A percentile compares a stretch with the other conserved stretches of the same genome.
Conservation (phyloP, 73 alveolate species). For the Symbiodinium natans region DNA sequence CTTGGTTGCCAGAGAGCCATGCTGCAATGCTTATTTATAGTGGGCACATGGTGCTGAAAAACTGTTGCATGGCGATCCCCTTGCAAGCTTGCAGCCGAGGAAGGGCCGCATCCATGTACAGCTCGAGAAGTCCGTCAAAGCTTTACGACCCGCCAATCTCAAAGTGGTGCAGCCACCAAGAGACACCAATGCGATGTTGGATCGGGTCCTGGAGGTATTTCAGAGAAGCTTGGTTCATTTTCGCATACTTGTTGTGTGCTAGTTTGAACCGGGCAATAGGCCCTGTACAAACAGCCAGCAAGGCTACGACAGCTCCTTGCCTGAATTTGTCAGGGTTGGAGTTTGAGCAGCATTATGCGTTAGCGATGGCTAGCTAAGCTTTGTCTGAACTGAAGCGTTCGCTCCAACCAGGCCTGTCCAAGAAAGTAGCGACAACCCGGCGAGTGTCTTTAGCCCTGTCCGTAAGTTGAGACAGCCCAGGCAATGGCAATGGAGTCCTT, state of each 20-base stretch:
- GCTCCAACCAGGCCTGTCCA: background rate
- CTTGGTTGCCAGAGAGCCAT: conserved; percentile 42
- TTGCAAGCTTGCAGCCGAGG: background rate
- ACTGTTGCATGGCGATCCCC: too few species aligned
- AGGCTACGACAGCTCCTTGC: background rate
- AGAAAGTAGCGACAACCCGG: too few species aligned
- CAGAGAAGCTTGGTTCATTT: conserved; percentile 7
- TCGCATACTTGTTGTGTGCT: background rate
- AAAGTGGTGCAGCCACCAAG: conserved; percentile 38
- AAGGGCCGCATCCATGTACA: conserved; percentile 80
- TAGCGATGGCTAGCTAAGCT: too few species aligned
- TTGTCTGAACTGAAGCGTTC: too few species aligned
- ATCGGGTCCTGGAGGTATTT: conserved; percentile 70
- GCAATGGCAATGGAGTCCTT: conserved; percentile 67
- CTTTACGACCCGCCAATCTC: conserved; percentile 69
- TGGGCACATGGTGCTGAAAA: too few species aligned
- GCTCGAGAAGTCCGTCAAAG: conserved; percentile 36
- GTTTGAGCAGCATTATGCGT: too few species aligned
- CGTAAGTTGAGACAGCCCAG: background rate
- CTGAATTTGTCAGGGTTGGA: background rate
- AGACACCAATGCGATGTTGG: conserved; percentile 54
- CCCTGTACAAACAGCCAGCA: background rate
- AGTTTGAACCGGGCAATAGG: background rate
- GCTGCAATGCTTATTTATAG: background rate
- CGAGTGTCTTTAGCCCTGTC: background rate